phyloP scores from a whole-genome alignment of 208 protist species.

The Acanthamoeba castellanii region DNA sequence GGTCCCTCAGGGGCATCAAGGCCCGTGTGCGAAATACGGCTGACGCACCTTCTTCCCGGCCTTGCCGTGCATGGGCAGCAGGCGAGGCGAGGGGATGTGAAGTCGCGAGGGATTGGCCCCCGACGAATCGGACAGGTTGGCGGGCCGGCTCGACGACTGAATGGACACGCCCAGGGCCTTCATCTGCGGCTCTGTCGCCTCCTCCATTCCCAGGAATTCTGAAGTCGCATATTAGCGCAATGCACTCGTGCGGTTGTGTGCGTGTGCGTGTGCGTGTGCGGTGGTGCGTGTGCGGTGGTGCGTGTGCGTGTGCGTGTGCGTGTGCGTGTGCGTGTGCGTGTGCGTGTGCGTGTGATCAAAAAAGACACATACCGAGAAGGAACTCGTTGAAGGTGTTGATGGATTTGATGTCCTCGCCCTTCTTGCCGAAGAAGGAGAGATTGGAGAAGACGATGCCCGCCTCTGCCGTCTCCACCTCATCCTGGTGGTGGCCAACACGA shows the following conservation, averaged over 20 bases:
- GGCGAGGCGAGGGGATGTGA: neutral
- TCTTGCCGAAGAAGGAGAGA: slow-evolving; percentile 63
- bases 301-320: too few species aligned
- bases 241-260: too few species aligned
- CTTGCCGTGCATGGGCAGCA: slow-evolving; percentile 28
- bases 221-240: too few species aligned
- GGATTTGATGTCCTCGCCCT: slow-evolving; percentile 66
- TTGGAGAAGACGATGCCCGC: slow-evolving; percentile 65
- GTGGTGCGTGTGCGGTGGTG: too few species aligned
- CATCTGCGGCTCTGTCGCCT: slow-evolving; percentile 71
- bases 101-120: slow-evolving; percentile 3
- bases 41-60: neutral
- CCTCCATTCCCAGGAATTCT: slow-evolving; percentile 66
- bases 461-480: slow-evolving; percentile 65
- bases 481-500: neutral
- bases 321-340: too few species aligned
- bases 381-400: slow-evolving; percentile 68
- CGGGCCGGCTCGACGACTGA: neutral
- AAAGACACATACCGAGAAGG: neutral
- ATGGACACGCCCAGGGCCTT: slow-evolving; percentile 51
- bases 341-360: neutral
- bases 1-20: too few species aligned
- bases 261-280: too few species aligned
- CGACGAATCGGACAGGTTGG: neutral
- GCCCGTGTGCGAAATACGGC: too few species aligned